These are phyloP conservation scores for Tricholoma terreum DNA, from an alignment of 768 basidiomycete genomes.

Conservation along the genomic window DNA sequence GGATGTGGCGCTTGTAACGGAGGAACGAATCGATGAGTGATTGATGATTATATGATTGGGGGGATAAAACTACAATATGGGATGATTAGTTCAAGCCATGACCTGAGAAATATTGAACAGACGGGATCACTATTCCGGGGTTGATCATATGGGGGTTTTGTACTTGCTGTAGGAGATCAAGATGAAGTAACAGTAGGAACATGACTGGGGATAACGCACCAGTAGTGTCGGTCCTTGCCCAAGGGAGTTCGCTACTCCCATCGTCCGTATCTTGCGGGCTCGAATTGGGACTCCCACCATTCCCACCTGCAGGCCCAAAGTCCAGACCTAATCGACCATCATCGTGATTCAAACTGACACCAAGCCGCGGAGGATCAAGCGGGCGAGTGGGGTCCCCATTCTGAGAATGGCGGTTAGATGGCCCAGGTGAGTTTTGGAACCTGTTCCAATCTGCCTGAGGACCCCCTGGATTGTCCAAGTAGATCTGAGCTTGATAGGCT, in stretches of 20 bases:
- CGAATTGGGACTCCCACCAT: constrained; percentile 16
- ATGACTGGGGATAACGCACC: constrained; percentile 32
- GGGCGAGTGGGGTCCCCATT: constrained; percentile 22
- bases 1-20: constrained; percentile 41
- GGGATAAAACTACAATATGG: constrained; percentile 35
- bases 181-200: constrained; percentile 1
- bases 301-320: constrained; percentile 36
- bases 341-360: constrained; percentile 47
- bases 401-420: constrained; percentile 22
- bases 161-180: constrained; percentile 5
- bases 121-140: constrained; percentile 23
- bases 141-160: constrained; percentile 24
- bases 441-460: constrained; percentile 27
- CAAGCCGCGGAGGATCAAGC: constrained; percentile 34
- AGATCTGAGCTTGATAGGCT: constrained; percentile 77
- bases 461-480: constrained; percentile 41
- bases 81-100: not conserved
- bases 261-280: constrained; percentile 46
- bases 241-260: constrained; percentile 55
- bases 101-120: not conserved
- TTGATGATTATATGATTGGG: constrained; percentile 52
- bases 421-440: constrained; percentile 26
- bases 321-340: constrained; percentile 59
- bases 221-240: constrained; percentile 45
- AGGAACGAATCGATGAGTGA: constrained; percentile 39